These are phyloP conservation scores for Xylaria sp. DNA, from an alignment of 2,329 filamentous ascomycete species.

Conservation along the genomic window DNA sequence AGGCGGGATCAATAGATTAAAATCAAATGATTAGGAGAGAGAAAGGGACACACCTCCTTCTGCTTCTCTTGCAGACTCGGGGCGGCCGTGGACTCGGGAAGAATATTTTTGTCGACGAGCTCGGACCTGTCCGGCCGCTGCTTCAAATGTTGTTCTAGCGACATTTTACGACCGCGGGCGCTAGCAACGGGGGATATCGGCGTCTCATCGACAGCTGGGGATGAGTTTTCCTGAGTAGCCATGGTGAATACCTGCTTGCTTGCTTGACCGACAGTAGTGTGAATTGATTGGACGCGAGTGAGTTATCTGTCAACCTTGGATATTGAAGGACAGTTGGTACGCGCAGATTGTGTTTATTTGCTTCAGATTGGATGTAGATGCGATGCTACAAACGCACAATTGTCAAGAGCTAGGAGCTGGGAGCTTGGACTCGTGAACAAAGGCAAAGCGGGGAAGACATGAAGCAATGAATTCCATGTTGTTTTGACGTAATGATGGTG, in stretches of 20 bases:
- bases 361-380: neutral
- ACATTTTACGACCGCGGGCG: constrained; percentile 68
- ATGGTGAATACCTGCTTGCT: constrained; percentile 41
- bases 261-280: neutral
- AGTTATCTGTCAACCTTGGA: neutral
- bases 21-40: constrained; percentile 1
- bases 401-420: constrained; percentile 4
- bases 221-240: constrained; percentile 48
- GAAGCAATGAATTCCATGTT: constrained; percentile 11
- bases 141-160: constrained; percentile 77
- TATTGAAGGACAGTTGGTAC: neutral
- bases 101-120: constrained; percentile 88
- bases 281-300: neutral
- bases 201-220: constrained; percentile 62
- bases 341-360: constrained; percentile 1
- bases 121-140: constrained; percentile 80
- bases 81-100: constrained; percentile 80
- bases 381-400: constrained; percentile 2
- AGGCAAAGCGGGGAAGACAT: constrained; percentile 5
- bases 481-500: constrained; percentile 33
- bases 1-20: neutral
- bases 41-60: constrained; percentile 66
- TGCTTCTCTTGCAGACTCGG: constrained; percentile 84
- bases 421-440: constrained; percentile 12
- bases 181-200: constrained; percentile 67